Base-by-base conservation (phyloP, 2,329 filamentous ascomycete genomes). In the Aspergillus pseudoglaucus region DNA sequence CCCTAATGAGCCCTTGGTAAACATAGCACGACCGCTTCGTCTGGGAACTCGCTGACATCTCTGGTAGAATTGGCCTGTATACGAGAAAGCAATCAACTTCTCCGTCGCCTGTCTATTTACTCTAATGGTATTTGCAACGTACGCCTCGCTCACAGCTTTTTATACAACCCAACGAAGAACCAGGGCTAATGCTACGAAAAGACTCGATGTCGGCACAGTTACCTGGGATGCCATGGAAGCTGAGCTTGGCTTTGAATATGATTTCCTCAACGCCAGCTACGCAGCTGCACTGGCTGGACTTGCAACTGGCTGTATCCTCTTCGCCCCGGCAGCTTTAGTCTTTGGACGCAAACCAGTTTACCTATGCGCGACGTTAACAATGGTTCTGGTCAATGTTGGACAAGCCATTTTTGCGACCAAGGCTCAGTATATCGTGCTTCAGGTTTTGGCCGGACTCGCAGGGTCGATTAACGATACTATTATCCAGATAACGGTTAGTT, bases 1-100 rank as follows among this genome's bases (percentile, higher is more conserved):
- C 14, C 58, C 60, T 0, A 61, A 63, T 47, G 59, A 59, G 30
- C 53, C 53, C 3, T 27, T 55, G 42, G 52, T 54, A 18, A 14
- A 42, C 20, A 17, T 44, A n/a, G 1, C 15, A 1, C 44, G 3
- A 1, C 15, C 9, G 30, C 25, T n/a, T 18, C 4, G 10, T 18
- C 10, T 6, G 3, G 14, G 9, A 14, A 1, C 22, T 2, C 23
- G 4, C 40, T 37, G n/a, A 38, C 18, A 18, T 17, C 15, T 6
- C 27, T 8, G 23, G 22, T 20, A 47, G 51, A 55, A 55, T 37
- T 55, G 51, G 53, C 27, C 48, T 0, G 49, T 37, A 10, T 12
- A 20, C 9, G 46, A 48, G 5, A 52, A 55, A 25, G 17, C 30
- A 2, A n/a, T 45, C 33, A 45, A 53, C 43, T 49, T 49, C 35